Percentiles rank a stretch among this genome's conserved stretches.
Evolutionary conservation across 805 yeast species (phyloP).

Genomic region (Teunomyces kruisii): DNA sequence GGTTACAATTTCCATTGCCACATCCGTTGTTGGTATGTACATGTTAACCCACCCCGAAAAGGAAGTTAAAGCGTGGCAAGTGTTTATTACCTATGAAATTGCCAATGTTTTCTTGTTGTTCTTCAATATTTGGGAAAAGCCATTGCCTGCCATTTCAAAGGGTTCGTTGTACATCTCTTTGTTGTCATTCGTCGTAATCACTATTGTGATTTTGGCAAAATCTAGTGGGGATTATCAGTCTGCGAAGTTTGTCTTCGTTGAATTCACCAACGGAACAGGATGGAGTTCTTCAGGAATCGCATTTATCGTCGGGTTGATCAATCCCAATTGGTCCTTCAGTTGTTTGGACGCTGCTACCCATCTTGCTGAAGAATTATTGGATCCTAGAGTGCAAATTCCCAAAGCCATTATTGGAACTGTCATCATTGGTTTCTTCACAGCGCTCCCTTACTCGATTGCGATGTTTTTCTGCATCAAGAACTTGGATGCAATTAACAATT

Average conservation of each 20-base stretch:
- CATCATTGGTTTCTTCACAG: slow-evolving; percentile 63
- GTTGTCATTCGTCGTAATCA: slow-evolving; percentile 51
- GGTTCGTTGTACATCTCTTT: slow-evolving; percentile 53
- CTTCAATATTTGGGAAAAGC: slow-evolving; percentile 52
- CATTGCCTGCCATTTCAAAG: slow-evolving; percentile 51
- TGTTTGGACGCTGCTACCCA: slow-evolving; percentile 73
- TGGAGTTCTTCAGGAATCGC: slow-evolving; percentile 61
- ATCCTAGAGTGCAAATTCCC: slow-evolving; percentile 61
- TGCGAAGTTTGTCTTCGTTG: slow-evolving; percentile 53
- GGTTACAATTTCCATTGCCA: slow-evolving; percentile 53
- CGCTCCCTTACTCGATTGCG: slow-evolving; percentile 51
- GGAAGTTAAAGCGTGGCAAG: slow-evolving; percentile 50
- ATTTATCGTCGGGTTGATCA: slow-evolving; percentile 66
- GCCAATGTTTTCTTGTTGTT: slow-evolving; percentile 42
- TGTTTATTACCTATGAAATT: slow-evolving; percentile 50
- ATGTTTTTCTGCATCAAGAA: slow-evolving; percentile 61
- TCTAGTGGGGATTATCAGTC: slow-evolving; percentile 52
- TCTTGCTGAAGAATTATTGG: slow-evolving; percentile 63
- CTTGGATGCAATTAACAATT: slow-evolving; percentile 45
- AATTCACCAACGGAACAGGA: slow-evolving; percentile 57
- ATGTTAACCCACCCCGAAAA: slow-evolving; percentile 37
- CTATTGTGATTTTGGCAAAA: slow-evolving; percentile 52
- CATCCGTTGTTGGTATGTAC: slow-evolving; percentile 52
- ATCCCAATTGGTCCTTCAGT: slow-evolving; percentile 69
- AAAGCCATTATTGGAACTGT: slow-evolving; percentile 62